Conservation (phyloP, 2,329 filamentous ascomycete genomes). For the Monosporascus cannonballus region DNA sequence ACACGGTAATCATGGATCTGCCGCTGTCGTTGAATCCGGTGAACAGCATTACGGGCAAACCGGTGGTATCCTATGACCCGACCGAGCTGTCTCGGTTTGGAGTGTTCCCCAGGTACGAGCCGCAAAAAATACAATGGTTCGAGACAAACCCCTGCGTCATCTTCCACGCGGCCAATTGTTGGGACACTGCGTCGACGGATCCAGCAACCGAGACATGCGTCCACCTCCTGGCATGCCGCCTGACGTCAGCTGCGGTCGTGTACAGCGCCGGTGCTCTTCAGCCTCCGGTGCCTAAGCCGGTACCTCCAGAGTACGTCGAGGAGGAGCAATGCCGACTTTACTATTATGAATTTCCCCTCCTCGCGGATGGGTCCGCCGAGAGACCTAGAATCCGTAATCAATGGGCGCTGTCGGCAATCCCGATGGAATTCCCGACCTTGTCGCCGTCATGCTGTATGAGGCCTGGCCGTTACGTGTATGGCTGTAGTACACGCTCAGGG, state of each 20-base stretch:
- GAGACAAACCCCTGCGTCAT: constrained; percentile 63
- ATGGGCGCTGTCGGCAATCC: constrained; percentile 58
- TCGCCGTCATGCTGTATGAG: constrained; percentile 50
- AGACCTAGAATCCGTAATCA: constrained; percentile 47
- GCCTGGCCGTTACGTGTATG: constrained; percentile 56
- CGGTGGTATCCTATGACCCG: constrained; percentile 55
- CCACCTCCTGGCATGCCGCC: constrained; percentile 59
- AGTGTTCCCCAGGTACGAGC: constrained; percentile 57
- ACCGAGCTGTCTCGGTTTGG: constrained; percentile 56
- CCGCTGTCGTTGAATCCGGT: constrained; percentile 60
- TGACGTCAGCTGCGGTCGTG: constrained; percentile 59
- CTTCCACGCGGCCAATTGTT: constrained; percentile 67
- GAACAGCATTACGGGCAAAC: constrained; percentile 50
- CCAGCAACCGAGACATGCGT: constrained; percentile 35
- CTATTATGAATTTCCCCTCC: constrained; percentile 57
- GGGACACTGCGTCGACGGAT: constrained; percentile 44
- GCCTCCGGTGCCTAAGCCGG: constrained; percentile 38
- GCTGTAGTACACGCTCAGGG: constrained; percentile 54
- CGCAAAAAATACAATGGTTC: constrained; percentile 57
- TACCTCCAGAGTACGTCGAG: constrained; percentile 37
- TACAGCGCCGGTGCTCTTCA: constrained; percentile 59
- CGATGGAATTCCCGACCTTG: constrained; percentile 63
- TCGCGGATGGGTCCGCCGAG: constrained; percentile 9
- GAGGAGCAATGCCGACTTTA: constrained; percentile 64
- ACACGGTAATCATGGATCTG: constrained; percentile 65